Conservation (phyloP, 257 asterid species). For the Osmanthus fragrans region DNA sequence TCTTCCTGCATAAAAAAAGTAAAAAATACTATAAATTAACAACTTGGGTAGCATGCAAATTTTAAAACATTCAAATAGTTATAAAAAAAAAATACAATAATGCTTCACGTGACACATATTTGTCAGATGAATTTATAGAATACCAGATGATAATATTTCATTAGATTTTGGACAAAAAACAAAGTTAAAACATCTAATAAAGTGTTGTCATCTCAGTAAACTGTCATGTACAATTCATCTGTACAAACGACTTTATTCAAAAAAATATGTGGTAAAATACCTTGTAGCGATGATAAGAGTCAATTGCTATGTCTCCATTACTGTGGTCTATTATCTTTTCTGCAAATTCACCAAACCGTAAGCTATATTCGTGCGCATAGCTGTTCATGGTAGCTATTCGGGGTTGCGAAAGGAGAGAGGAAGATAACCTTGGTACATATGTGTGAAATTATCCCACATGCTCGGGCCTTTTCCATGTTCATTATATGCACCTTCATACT, state of each 20-base stretch:
- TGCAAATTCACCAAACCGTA: conserved; percentile 1
- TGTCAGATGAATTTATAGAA: no score
- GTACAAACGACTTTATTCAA: no score
- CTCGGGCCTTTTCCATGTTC: conserved; percentile 42
- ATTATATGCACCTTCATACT: conserved; percentile 43
- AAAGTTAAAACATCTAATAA: no score
- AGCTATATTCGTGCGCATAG: no score
- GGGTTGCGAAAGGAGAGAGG: not conserved
- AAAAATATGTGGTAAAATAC: conserved; percentile 14
- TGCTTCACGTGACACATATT: no score
- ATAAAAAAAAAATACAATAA: not conserved
- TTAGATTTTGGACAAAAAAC: no score
- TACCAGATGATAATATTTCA: no score
- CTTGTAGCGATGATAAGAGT: conserved; percentile 55
- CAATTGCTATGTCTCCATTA: conserved; percentile 46
- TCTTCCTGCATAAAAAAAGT: conserved; percentile 39
- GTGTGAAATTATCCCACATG: conserved; percentile 53
- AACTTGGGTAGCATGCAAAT: not conserved
- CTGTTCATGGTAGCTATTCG: not conserved
- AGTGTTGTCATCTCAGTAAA: no score
- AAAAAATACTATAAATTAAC: not conserved
- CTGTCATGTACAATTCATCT: no score
- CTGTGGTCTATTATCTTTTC: conserved; percentile 46
- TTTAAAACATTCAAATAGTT: not conserved
- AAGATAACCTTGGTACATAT: conserved; percentile 43